phyloP scores from a whole-genome alignment of 441 rosid genomes.

The Syzygium malaccense region DNA sequence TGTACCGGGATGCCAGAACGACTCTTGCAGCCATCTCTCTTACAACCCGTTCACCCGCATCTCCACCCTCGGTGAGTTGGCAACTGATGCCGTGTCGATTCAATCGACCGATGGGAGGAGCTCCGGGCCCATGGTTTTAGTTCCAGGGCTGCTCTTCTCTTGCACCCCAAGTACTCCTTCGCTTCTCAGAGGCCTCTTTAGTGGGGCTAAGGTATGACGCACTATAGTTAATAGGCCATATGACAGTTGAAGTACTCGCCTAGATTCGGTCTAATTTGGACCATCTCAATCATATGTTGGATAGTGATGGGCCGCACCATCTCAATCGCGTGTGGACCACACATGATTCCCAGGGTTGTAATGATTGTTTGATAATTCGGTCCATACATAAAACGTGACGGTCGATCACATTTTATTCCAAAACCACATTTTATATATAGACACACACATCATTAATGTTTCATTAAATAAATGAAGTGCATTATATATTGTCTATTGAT shows the following conservation, averaged over 20 bases:
- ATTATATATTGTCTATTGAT: neutral
- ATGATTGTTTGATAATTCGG: neutral
- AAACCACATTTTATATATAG: no score
- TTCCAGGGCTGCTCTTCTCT: slow-evolving; percentile 2
- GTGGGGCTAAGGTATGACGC: neutral
- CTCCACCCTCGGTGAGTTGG: neutral
- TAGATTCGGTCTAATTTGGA: neutral
- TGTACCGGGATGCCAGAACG: neutral
- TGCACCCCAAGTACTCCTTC: neutral
- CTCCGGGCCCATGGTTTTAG: neutral
- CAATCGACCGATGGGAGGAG: slow-evolving; percentile 13
- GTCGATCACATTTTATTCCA: neutral
- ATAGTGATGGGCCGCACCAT: neutral
- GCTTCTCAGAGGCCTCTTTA: neutral
- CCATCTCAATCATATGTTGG: neutral
- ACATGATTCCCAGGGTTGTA: neutral
- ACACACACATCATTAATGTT: neutral
- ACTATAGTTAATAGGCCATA: neutral
- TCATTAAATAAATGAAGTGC: neutral
- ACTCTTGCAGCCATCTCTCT: neutral
- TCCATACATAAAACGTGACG: neutral
- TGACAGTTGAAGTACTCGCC: neutral
- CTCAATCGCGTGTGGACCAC: neutral
- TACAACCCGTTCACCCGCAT: neutral
- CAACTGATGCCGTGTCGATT: slow-evolving; percentile 1